Evolutionary conservation across 169 alveolate genomes (phyloP), one percentile per base, ranked within the genome.

Genomic region (Theileria annulata): DNA sequence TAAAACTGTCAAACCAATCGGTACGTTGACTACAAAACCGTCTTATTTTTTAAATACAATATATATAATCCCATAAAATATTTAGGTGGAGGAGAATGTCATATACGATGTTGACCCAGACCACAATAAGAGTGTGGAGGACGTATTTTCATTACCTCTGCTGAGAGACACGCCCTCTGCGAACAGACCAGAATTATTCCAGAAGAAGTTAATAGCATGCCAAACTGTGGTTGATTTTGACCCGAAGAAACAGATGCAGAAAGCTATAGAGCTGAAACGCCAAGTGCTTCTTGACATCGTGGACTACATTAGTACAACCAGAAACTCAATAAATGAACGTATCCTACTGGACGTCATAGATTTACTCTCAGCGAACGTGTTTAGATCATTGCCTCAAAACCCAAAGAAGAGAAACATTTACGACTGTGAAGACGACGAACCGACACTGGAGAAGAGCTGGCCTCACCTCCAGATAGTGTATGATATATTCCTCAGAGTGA

Each of bases 391-490:
- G 48, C 58, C 77, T 73, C 76, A 79, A 71, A 17, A 69, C 74
- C 21, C 63, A 66, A 35, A 68, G 60, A 68, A 47, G 47, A 17
- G n/a, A 33, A 31, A 60, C 10, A 60, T 80, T 67, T 72, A 72
- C 54, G 94, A 94, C 70, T 85, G 91, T 2, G 95, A 94, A 56
- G 97, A 94, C 23, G 95, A 93, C 49, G 97, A 94, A 74, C 97
- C 96, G 58, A 79, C 79, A 8, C 70, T 94, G 17, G 97, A 94
- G 56, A 80, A 78, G 28, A 75, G 94, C 17, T 92, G 96, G 96
- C 94, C 96, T 1, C 96, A 92, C 42, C 69, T 92, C 42, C 95
- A 92, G 75, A 92, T 92, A 15, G 94, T 80, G 23, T 94, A 94
- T 82, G 97, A 94, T 75, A 91, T 93, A 75, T 94, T 94, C 75